These are phyloP conservation scores for Syzygium grande DNA, from an alignment of 345 rosid genomes.

Conservation along the genomic window DNA sequence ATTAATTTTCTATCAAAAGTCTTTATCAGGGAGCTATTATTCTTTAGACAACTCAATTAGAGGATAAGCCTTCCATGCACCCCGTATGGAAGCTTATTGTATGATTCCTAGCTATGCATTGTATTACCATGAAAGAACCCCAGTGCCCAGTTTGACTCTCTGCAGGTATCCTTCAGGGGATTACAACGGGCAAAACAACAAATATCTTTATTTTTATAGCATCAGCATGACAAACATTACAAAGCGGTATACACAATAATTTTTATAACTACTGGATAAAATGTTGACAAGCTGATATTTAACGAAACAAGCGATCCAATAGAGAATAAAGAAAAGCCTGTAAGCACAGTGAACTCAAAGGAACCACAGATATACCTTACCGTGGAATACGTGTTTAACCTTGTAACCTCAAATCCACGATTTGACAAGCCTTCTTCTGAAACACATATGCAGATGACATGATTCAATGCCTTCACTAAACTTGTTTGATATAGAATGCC, in stretches of 20 bases:
- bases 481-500: neutral
- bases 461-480: neutral
- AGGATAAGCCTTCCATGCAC: neutral
- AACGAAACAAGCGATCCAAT: neutral
- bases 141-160: neutral
- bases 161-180: no score
- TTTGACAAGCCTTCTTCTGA: slow-evolving; percentile 74
- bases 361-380: slow-evolving; percentile 37
- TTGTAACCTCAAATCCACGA: slow-evolving; percentile 88
- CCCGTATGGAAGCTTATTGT: neutral
- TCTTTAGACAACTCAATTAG: neutral
- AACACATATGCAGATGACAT: slow-evolving; percentile 10
- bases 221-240: no score
- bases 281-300: neutral
- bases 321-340: neutral
- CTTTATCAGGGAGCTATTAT: neutral
- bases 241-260: neutral
- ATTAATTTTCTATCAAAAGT: neutral
- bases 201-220: no score
- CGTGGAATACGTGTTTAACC: slow-evolving; percentile 89
- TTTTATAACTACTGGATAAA: neutral
- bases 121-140: neutral
- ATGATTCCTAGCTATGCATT: neutral
- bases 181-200: no score
- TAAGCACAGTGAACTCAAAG: neutral